Base-by-base conservation (phyloP, 345 rosid species). In the Anastatica hierochuntica region DNA sequence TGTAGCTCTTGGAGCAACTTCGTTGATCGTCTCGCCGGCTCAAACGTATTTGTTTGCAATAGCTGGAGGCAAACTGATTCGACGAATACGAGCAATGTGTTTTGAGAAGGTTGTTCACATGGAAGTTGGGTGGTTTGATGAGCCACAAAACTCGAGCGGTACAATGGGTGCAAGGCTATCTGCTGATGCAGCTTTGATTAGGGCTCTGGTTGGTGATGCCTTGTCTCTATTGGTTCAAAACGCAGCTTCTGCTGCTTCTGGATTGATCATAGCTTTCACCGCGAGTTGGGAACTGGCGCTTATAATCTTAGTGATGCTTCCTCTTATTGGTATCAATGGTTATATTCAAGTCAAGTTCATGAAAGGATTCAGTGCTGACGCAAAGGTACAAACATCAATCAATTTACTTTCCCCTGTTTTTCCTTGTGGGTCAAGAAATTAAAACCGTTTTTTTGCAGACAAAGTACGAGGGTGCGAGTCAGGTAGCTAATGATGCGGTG, bases 101-200 rank as follows among this genome's bases (percentile, higher is more conserved):
- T 89, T 85, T n/a, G 76, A 83, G 77, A 81, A 76, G 63, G 76
- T 76, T 8, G 78, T 86, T 44, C 70, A 63, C 51, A 84, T 82
- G 94, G 96, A 90, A 42, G 66, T 90, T 29, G 56, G 88, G 10
- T 89, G 95, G 95, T 89, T 89, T 29, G 94, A 89, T 58, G 81
- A 83, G 45, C 72, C 75, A 9, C 68, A 72, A 2, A 77, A 89
- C 71, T 83, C 95, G 0, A 85, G 85, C 15, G 94, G 97, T 53
- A 63, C 76, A 2, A 44, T 89, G 43, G 88, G 95, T 30, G 80
- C 95, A 2, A 77, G 94, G 51, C 79, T 89, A 0, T 85, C 97
- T 1, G 72, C 81, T 14, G 97, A 89, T 79, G 88, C 95, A 10
- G 83, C 89, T 15, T 38, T 68, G 45, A 56, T 85, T 3, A 77